Percentiles rank a stretch among this genome's conserved stretches.
Evolutionary conservation across 2,329 filamentous ascomycete species (phyloP).

Genomic region (Corynespora cassiicola): DNA sequence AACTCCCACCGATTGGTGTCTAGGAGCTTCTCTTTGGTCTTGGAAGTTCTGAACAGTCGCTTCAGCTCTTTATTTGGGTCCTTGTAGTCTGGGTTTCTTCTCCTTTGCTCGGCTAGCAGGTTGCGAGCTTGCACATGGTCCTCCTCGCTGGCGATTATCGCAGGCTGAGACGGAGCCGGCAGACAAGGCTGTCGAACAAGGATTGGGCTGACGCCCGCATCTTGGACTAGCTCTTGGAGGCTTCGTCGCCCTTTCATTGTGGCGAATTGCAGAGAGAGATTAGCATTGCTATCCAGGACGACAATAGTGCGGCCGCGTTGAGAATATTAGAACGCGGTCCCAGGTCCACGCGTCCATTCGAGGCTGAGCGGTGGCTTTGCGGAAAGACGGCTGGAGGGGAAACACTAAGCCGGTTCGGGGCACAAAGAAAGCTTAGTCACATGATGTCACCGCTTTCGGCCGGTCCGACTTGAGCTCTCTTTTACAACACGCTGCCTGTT

Average conservation of each 20-base stretch:
- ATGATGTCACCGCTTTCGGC: too few relatives aligned
- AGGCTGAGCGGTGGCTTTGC: too few relatives aligned
- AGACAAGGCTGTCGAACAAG: conserved; percentile 37
- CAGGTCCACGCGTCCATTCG: too few relatives aligned
- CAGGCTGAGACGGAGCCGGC: conserved; percentile 37
- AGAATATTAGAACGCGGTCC: background rate
- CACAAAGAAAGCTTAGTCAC: too few relatives aligned
- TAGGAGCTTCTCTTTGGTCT: conserved; percentile 40
- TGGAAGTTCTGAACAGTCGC: conserved; percentile 42
- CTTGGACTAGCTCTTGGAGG: conserved; percentile 35
- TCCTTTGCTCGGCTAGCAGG: conserved; percentile 38
- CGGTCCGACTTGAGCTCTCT: too few relatives aligned
- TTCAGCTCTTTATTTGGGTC: conserved; percentile 38
- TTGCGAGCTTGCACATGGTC: conserved; percentile 36
- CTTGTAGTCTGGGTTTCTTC: conserved; percentile 35
- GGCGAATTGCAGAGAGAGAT: background rate
- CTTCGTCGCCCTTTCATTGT: conserved; percentile 36
- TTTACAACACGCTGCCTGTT: too few relatives aligned
- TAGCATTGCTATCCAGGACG: conserved; percentile 1
- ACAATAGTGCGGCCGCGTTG: background rate
- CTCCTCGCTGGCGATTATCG: conserved; percentile 35
- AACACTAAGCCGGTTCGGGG: too few relatives aligned
- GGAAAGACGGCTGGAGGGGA: too few relatives aligned
- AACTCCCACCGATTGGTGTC: conserved; percentile 35
- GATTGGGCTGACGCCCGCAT: conserved; percentile 33